Conservation (phyloP, 768 basidiomycete species). For the Amanita phalloides region DNA sequence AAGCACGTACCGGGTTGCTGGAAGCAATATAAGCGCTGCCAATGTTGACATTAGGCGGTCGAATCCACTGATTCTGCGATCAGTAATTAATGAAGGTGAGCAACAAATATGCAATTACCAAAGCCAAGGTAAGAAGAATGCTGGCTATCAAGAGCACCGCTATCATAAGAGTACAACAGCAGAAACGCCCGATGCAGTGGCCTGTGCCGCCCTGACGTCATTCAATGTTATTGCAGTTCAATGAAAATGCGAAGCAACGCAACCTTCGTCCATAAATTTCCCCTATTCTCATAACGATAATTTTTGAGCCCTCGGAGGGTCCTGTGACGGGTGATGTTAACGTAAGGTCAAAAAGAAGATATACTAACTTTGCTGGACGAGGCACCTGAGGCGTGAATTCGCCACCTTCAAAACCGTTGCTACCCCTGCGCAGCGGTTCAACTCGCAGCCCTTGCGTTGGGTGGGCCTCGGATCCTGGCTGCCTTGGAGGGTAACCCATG, state of each 20-base stretch:
- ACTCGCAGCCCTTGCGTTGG: slow-evolving; percentile 5
- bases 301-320: slow-evolving; percentile 30
- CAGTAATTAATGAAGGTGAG: neutral
- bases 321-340: slow-evolving; percentile 13
- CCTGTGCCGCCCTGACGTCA: slow-evolving; percentile 51
- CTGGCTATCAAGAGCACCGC: slow-evolving; percentile 51
- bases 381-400: slow-evolving; percentile 30
- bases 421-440: slow-evolving; percentile 14
- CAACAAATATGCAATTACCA: slow-evolving; percentile 35
- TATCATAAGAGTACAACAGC: slow-evolving; percentile 66
- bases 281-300: slow-evolving; percentile 48
- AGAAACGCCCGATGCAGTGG: slow-evolving; percentile 57
- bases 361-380: slow-evolving; percentile 7
- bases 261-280: slow-evolving; percentile 63
- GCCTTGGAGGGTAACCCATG: slow-evolving; percentile 8
- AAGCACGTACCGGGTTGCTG: slow-evolving; percentile 31
- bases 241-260: neutral
- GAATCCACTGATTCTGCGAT: slow-evolving; percentile 47
- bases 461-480: neutral
- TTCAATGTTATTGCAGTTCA: neutral
- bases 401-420: slow-evolving; percentile 28
- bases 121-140: slow-evolving; percentile 52
- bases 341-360: neutral
- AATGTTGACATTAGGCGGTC: slow-evolving; percentile 59
- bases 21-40: slow-evolving; percentile 33